phyloP scores from a whole-genome alignment of 1,284 basidiomycete species.

The Moesziomyces sp. region DNA sequence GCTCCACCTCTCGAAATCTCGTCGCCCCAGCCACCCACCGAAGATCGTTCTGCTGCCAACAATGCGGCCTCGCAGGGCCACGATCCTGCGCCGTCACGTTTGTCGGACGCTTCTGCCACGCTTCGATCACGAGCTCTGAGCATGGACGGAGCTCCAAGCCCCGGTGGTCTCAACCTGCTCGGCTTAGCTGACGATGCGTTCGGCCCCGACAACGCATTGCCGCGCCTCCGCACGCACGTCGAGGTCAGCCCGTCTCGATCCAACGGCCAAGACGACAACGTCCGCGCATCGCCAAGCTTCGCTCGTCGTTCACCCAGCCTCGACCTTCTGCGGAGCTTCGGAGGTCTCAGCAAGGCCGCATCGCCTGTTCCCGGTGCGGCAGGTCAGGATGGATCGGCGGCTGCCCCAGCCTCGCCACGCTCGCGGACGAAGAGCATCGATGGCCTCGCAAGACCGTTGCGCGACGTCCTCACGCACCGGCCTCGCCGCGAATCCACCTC shows the following conservation, averaged over 20 bases:
- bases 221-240: background rate
- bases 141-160: slow-evolving; percentile 1
- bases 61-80: background rate
- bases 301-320: slow-evolving; percentile 22
- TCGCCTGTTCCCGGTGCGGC: background rate
- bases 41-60: background rate
- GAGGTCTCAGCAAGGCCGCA: slow-evolving; percentile 1
- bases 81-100: background rate
- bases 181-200: slow-evolving; percentile 16
- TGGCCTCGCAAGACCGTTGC: slow-evolving; percentile 18
- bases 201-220: background rate
- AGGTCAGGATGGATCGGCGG: background rate
- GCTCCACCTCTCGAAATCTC: background rate
- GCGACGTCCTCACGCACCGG: slow-evolving; percentile 22
- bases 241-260: background rate
- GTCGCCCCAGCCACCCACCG: background rate
- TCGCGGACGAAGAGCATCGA: slow-evolving; percentile 38
- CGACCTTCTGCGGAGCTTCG: slow-evolving; percentile 22
- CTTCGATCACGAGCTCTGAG: slow-evolving; percentile 8
- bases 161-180: slow-evolving; percentile 14
- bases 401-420: slow-evolving; percentile 11
- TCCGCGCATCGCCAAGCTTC: slow-evolving; percentile 6
- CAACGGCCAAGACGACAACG: background rate
- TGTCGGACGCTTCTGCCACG: background rate
- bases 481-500: slow-evolving; percentile 16